Evolutionary conservation across 129 eudicot species (phyloP).

Genomic region (Flaveria trinervia): DNA sequence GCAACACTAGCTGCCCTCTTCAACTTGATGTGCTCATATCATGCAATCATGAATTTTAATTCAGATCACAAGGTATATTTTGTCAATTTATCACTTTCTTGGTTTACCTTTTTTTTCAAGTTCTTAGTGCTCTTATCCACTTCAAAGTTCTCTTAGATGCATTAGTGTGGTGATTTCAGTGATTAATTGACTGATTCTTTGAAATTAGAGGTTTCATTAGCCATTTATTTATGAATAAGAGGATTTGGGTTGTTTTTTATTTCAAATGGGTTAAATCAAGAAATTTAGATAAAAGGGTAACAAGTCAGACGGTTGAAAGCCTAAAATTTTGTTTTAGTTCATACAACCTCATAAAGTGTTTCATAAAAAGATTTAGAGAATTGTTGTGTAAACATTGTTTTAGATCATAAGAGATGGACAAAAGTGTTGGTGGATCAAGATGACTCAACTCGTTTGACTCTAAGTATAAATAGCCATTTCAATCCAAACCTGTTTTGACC

Average conservation of each 20-base stretch:
- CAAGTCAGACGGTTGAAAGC: slow-evolving; percentile 7
- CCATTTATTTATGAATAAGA: not conserved
- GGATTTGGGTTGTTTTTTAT: slow-evolving; percentile 10
- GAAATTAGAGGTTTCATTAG: not conserved
- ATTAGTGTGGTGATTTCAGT: slow-evolving; percentile 13
- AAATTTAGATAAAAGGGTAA: slow-evolving; percentile 4
- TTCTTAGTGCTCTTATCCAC: slow-evolving; percentile 10
- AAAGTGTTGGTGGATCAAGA: not conserved
- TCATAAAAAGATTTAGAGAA: slow-evolving; percentile 1
- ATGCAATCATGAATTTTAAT: slow-evolving; percentile 75
- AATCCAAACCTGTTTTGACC: slow-evolving; percentile 6
- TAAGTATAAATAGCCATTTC: not conserved
- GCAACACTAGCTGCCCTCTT: slow-evolving; percentile 78
- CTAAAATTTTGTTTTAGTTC: not conserved
- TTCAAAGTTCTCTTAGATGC: slow-evolving; percentile 19
- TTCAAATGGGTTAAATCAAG: not conserved
- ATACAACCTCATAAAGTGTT: slow-evolving; percentile 5
- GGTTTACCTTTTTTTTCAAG: slow-evolving; percentile 3
- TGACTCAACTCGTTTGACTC: not conserved
- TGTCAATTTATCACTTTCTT: slow-evolving; percentile 17
- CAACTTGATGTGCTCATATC: slow-evolving; percentile 79
- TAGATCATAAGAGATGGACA: no score
- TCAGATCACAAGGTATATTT: slow-evolving; percentile 61
- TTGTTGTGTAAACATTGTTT: not conserved
- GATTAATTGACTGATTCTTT: slow-evolving; percentile 12